phyloP scores from a whole-genome alignment of 1,139 yeast genomes.

The Yamadazyma conglobata region DNA sequence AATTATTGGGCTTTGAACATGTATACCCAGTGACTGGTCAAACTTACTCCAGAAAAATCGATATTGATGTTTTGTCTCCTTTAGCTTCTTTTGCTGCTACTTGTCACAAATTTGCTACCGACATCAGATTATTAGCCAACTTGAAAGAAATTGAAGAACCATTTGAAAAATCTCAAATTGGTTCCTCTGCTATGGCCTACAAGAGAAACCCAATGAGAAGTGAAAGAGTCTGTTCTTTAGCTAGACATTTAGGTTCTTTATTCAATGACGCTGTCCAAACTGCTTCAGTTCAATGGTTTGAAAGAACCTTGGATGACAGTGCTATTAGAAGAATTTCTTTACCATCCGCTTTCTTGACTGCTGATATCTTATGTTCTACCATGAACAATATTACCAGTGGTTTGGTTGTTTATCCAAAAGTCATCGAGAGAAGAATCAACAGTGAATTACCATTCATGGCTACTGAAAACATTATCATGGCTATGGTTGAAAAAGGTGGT shows the following conservation, averaged over 20 bases:
- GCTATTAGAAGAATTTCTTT: constrained; percentile 96
- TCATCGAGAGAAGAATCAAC: constrained; percentile 91
- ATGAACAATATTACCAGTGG: constrained; percentile 91
- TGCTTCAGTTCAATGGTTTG: constrained; percentile 98
- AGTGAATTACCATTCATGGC: constrained; percentile 99
- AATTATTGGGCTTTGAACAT: constrained; percentile 86
- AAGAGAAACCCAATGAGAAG: constrained; percentile 99
- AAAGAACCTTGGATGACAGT: constrained; percentile 96
- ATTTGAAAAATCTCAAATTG: constrained; percentile 95
- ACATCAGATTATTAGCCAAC: constrained; percentile 91
- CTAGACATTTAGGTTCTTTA: constrained; percentile 91
- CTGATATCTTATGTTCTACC: constrained; percentile 89
- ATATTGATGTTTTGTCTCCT: constrained; percentile 89
- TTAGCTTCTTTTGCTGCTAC: constrained; percentile 94
- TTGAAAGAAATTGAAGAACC: constrained; percentile 98
- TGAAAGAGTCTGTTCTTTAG: constrained; percentile 95
- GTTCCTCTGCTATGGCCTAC: constrained; percentile 98
- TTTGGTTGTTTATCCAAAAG: constrained; percentile 96
- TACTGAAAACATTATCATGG: constrained; percentile 98
- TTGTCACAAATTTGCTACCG: constrained; percentile 98
- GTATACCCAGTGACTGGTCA: constrained; percentile 99
- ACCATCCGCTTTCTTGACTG: constrained; percentile 95
- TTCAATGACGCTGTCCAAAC: constrained; percentile 94
- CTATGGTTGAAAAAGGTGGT: constrained; percentile 97
- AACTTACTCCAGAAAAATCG: constrained; percentile 96